Evolutionary conservation across 202 grass and related monocot species (phyloP).

Genomic region (Alloteropsis angusta): DNA sequence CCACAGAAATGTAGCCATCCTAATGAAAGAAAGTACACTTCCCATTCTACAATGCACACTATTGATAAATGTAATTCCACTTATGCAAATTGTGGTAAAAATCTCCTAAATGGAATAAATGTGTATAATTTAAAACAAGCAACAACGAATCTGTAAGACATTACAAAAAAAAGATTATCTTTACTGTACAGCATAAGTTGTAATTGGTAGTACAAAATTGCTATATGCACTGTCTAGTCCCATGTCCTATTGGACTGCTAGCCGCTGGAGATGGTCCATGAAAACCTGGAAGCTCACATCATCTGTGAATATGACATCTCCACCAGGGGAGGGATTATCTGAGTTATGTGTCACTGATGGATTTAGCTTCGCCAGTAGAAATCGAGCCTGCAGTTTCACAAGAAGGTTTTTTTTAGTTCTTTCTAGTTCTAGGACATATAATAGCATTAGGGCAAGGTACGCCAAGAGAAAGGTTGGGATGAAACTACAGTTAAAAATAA

Average conservation of each 20-base stretch:
- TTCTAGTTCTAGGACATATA: background rate
- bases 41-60: background rate
- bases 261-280: constrained; percentile 83
- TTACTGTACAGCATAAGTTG: constrained; percentile 26
- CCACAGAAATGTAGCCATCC: background rate
- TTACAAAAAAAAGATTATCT: background rate
- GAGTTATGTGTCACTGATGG: constrained; percentile 85
- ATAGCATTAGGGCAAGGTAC: background rate
- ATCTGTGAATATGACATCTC: constrained; percentile 83
- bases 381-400: constrained; percentile 53
- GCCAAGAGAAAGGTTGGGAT: background rate
- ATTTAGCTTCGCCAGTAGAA: constrained; percentile 84
- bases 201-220: constrained; percentile 20
- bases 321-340: constrained; percentile 39
- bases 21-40: background rate
- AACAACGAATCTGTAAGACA: background rate
- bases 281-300: constrained; percentile 87
- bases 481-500: background rate
- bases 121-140: background rate
- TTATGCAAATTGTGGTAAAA: background rate
- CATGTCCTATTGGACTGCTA: constrained; percentile 61
- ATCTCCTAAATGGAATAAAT: background rate
- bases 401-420: background rate
- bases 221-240: background rate
- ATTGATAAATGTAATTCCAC: background rate